A percentile compares a stretch with the other conserved stretches of the same genome.
Evolutionary conservation across 148 eudicot species (phyloP).

Genomic region (Vaccinium corymbosum): DNA sequence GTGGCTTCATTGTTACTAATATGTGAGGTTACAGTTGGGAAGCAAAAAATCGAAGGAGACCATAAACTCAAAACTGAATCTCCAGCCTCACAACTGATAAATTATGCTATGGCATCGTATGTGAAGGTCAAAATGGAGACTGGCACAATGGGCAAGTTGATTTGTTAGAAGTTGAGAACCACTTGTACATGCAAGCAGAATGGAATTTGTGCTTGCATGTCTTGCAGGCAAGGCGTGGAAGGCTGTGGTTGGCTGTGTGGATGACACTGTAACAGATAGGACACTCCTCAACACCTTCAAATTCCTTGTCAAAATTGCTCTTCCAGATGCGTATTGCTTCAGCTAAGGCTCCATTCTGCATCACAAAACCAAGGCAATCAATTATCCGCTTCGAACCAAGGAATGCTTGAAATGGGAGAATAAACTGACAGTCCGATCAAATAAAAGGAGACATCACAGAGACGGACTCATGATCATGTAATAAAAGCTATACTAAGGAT

Average conservation of each 20-base stretch:
- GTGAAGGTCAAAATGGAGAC: slow-evolving; percentile 64
- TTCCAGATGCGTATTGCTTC: slow-evolving; percentile 96
- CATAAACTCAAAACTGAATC: slow-evolving; percentile 2
- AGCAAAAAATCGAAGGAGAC: not conserved
- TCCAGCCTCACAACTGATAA: not conserved
- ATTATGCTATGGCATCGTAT: not conserved
- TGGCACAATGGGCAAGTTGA: slow-evolving; percentile 97
- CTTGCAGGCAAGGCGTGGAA: slow-evolving; percentile 94
- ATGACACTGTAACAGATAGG: slow-evolving; percentile 98
- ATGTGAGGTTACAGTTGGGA: not conserved
- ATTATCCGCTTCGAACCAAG: not conserved
- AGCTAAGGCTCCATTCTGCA: slow-evolving; percentile 91
- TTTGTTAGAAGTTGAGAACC: slow-evolving; percentile 96
- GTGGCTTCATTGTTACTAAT: slow-evolving; percentile 2
- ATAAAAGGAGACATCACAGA: not conserved
- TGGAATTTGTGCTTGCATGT: slow-evolving; percentile 98
- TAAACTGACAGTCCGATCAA: not conserved
- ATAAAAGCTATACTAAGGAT: not conserved
- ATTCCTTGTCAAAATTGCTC: slow-evolving; percentile 90
- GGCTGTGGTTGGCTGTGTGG: slow-evolving; percentile 76
- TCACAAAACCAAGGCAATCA: slow-evolving; percentile 9
- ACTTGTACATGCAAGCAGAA: slow-evolving; percentile 90
- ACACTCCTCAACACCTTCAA: slow-evolving; percentile 97
- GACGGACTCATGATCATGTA: not conserved
- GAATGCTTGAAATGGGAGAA: not conserved